Base-by-base conservation (phyloP, 2,329 filamentous ascomycete species). In the Cordyceps javanica region DNA sequence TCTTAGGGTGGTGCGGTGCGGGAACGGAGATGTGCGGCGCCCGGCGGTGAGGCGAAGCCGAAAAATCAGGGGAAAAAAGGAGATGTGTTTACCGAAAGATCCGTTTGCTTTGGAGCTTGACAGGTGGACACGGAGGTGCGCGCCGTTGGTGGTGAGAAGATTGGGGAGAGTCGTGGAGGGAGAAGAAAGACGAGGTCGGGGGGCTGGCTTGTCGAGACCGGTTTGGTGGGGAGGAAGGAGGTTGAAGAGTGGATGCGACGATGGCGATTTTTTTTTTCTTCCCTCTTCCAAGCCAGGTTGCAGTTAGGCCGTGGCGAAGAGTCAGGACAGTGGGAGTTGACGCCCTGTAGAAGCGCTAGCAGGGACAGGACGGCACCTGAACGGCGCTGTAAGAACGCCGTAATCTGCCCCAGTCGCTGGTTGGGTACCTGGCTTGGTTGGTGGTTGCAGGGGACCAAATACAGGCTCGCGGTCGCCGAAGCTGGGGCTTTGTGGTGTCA, bases 211-310 rank as follows among this genome's bases (percentile, higher is more conserved):
- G 30, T 50, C 48, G 25, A 50, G 14, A 16, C 23, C 34, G 48
- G 38, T 41, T 42, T 42, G 45, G 55, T 50, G 55, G 55, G 55
- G 55, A 57, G 55, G 55, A 42, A 57, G 55, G 55, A 56, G 54
- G 54, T 49, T 49, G 54, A 32, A 49, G 54, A 57, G 55, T 57
- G 55, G 55, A 57, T 57, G 55, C 36, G 42, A 55, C n/a, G 32
- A 46, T 46, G 52, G 53, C 42, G 53, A 48, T 48, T 48, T 55
- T 55, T 55, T 55, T 45, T 30, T 26, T 52, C 2, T 2, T 9
- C 10, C 51, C 36, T 10, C n/a, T 21, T 54, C 3, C 36, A 38
- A 19, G 36, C 36, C 7, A 38, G 36, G 19, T 38, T 38, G 16
- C 26, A 28, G 25, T 34, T 36, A 8, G 46, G 36, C 28, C 36